Base-by-base conservation (phyloP, 768 basidiomycete species). In the Sarcodon aspratus region DNA sequence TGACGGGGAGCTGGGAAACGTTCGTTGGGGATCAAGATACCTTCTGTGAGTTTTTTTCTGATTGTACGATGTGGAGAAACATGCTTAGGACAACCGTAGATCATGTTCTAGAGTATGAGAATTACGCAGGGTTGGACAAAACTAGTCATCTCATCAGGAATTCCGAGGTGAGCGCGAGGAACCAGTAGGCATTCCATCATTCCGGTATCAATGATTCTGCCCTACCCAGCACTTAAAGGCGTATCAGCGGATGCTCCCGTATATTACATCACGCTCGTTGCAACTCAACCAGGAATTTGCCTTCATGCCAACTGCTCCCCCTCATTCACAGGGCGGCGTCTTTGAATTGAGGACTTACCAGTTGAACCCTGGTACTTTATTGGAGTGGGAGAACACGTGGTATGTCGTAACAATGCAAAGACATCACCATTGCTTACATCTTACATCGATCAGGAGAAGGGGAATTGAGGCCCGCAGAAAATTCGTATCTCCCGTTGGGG, bases 301-400 rank as follows among this genome's bases (percentile, higher is more conserved):
- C 1, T 95, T 97, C 69, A 80, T 94, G 61, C 91, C 93, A 6
- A 89, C 92, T 1, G 77, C 88, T 15, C 91, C 93, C 33, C 93
- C 94, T 6, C 84, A 76, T 55, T 73, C 79, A 5, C 77, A 85
- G 55, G 95, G 94, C 6, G 95, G 96, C 6, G 72, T 99, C 43
- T 99, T 96, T 61, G 96, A 99, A 66, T 70, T 98, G 57, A 76
- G 96, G 57, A 80, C 76, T 35, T 99, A 99, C 66, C 80, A 80
- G 61, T 66, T 96, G 50, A 80, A 84, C 57, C 89, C 95, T 4
- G 96, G 96, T 7, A 81, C 85, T 7, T 71, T 98, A 47, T 66
- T 98, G 48, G 93, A 98, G 59, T 98, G 96, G 96, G 96, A 98
- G 61, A 74, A 79, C 48, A 76, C 90, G 52, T 98, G 96, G 92